Conservation (phyloP, 768 basidiomycete genomes). For the Cyathus striatus region DNA sequence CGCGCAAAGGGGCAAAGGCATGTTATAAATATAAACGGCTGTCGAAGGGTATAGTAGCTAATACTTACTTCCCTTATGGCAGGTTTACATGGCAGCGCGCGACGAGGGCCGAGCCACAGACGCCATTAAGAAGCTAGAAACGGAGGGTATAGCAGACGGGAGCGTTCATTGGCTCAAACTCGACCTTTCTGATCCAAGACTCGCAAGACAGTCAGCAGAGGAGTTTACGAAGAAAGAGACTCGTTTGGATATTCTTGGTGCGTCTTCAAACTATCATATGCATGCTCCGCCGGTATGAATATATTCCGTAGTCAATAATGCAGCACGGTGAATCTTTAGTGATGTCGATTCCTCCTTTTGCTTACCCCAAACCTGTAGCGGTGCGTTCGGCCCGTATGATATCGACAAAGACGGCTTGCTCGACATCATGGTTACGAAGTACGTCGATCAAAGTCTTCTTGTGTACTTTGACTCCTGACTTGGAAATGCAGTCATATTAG, state of each 20-base stretch:
- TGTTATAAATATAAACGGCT: too few species aligned
- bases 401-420: slow-evolving; percentile 9
- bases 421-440: slow-evolving; percentile 12
- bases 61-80: too few species aligned
- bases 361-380: slow-evolving; percentile 3
- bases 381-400: slow-evolving; percentile 7
- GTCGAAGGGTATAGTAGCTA: background rate
- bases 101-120: slow-evolving; percentile 21
- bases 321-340: too few species aligned
- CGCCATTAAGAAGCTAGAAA: slow-evolving; percentile 26
- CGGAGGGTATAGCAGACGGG: slow-evolving; percentile 24
- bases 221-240: slow-evolving; percentile 30
- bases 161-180: slow-evolving; percentile 28
- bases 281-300: background rate
- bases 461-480: too few species aligned
- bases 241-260: slow-evolving; percentile 40
- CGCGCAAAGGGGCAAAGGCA: slow-evolving; percentile 37
- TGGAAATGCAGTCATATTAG: slow-evolving; percentile 48
- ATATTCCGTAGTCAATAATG: slow-evolving; percentile 19
- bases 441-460: too few species aligned
- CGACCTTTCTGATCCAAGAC: slow-evolving; percentile 31
- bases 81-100: slow-evolving; percentile 25
- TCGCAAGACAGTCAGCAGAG: slow-evolving; percentile 26
- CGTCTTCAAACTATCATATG: slow-evolving; percentile 4
- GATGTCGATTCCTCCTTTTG: too few species aligned